phyloP scores from a whole-genome alignment of 805 yeast species.

The Schizosaccharomyces octosporus region DNA sequence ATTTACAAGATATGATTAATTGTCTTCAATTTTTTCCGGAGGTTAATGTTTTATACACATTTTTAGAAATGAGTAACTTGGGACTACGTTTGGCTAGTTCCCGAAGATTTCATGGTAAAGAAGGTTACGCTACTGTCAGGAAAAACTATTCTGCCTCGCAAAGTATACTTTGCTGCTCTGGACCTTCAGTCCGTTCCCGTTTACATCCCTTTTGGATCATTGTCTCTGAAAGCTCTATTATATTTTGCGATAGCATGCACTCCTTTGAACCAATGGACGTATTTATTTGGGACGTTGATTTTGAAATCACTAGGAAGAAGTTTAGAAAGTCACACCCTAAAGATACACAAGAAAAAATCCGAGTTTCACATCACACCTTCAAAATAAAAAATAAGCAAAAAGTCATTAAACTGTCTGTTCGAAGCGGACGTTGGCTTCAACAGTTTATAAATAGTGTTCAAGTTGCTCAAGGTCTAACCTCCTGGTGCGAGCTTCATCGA shows the following conservation, averaged over 20 bases:
- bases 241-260: conserved; percentile 64
- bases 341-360: background rate
- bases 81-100: conserved; percentile 67
- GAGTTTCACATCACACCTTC: conserved; percentile 4
- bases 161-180: conserved; percentile 75
- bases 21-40: conserved; percentile 50
- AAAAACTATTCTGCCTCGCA: conserved; percentile 76
- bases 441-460: conserved; percentile 56
- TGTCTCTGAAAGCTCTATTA: conserved; percentile 59
- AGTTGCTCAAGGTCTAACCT: conserved; percentile 38
- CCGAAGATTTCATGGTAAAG: conserved; percentile 60
- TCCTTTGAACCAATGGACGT: conserved; percentile 81
- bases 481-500: conserved; percentile 53
- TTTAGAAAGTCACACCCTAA: conserved; percentile 1
- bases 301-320: conserved; percentile 23
- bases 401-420: conserved; percentile 45
- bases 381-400: conserved; percentile 50
- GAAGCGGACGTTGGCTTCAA: conserved; percentile 35
- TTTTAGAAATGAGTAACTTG: conserved; percentile 73
- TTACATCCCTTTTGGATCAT: conserved; percentile 84
- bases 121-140: conserved; percentile 59
- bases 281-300: conserved; percentile 60
- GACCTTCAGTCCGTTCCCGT: conserved; percentile 53
- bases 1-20: conserved; percentile 36
- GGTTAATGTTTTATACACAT: conserved; percentile 58